These are phyloP conservation scores for Auricularia heimuer DNA, from an alignment of 768 basidiomycete genomes.

Conservation along the genomic window DNA sequence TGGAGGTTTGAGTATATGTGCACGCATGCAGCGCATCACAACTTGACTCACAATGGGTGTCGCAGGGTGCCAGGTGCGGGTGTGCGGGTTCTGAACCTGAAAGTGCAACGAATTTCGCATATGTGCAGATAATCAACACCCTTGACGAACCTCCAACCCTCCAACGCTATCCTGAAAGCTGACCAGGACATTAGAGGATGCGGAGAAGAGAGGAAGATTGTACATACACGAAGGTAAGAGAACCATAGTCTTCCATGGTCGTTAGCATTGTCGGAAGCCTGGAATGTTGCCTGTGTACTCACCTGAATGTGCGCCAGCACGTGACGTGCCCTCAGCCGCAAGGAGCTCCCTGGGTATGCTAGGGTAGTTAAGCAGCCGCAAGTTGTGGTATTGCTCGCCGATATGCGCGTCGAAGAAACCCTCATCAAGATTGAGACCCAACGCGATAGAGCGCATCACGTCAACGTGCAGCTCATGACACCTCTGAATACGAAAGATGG, in stretches of 20 bases:
- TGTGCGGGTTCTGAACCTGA: slow-evolving; percentile 60
- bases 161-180: slow-evolving; percentile 40
- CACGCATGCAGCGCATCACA: not conserved
- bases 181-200: not conserved
- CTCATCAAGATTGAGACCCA: slow-evolving; percentile 67
- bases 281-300: slow-evolving; percentile 10
- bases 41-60: slow-evolving; percentile 54
- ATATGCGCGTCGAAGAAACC: slow-evolving; percentile 67
- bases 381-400: slow-evolving; percentile 68
- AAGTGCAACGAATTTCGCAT: too few relatives aligned
- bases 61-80: slow-evolving; percentile 59
- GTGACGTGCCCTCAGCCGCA: slow-evolving; percentile 54
- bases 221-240: slow-evolving; percentile 57
- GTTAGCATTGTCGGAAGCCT: slow-evolving; percentile 8
- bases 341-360: slow-evolving; percentile 53
- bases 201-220: not conserved
- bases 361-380: slow-evolving; percentile 75
- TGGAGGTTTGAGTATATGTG: not conserved
- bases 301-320: slow-evolving; percentile 78
- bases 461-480: slow-evolving; percentile 67
- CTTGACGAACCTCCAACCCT: slow-evolving; percentile 46
- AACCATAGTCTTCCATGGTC: slow-evolving; percentile 55
- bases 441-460: slow-evolving; percentile 79
- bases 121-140: too few relatives aligned
- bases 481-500: slow-evolving; percentile 28